phyloP scores from a whole-genome alignment of 1,284 basidiomycete species.

The Hymenochaete sp. region DNA sequence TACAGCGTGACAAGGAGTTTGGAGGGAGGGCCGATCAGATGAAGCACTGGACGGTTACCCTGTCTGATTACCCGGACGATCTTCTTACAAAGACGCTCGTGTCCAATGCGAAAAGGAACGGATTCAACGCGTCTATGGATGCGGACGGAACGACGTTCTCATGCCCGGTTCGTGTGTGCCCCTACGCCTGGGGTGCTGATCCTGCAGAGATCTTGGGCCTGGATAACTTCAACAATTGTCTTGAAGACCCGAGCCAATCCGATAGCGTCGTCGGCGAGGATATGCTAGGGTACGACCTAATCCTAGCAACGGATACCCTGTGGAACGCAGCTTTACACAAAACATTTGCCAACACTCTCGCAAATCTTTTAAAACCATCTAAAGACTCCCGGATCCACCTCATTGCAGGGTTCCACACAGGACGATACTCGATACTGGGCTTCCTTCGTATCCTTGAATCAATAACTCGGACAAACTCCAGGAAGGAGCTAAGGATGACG shows the following conservation, averaged over 20 bases:
- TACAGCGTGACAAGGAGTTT: no score
- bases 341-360: conserved; percentile 44
- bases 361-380: conserved; percentile 35
- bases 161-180: conserved; percentile 32
- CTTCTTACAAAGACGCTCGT: conserved; percentile 47
- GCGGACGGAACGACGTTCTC: background rate
- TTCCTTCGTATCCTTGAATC: conserved; percentile 37
- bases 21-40: background rate
- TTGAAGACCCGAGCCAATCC: background rate
- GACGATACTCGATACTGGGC: conserved; percentile 54
- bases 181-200: conserved; percentile 52
- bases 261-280: conserved; percentile 14
- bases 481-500: background rate
- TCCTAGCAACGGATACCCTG: conserved; percentile 65
- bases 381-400: conserved; percentile 44
- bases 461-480: background rate
- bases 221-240: background rate
- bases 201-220: conserved; percentile 1
- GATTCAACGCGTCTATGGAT: conserved; percentile 4
- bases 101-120: conserved; percentile 48
- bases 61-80: conserved; percentile 65
- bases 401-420: conserved; percentile 66
- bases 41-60: conserved; percentile 31
- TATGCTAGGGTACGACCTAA: conserved; percentile 48
- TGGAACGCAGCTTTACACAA: conserved; percentile 59